A percentile compares a stretch with the other conserved stretches of the same genome.
phyloP scores from a whole-genome alignment of 2,329 filamentous ascomycete species.

The Dactylellina cionopaga region DNA sequence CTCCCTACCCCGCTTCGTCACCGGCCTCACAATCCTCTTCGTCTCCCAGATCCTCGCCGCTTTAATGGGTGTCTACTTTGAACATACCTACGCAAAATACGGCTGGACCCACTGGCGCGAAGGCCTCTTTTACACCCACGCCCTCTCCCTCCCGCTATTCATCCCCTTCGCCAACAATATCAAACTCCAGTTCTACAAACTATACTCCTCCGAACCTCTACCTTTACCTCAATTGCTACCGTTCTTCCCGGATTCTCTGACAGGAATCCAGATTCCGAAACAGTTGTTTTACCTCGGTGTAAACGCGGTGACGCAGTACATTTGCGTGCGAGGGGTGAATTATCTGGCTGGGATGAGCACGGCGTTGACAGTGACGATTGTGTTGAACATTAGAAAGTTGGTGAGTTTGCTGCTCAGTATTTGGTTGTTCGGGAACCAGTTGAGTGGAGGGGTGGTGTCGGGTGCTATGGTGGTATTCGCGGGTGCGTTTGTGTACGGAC shows the following conservation, averaged over 20 bases:
- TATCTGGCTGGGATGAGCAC: conserved; percentile 88
- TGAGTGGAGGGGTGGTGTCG: conserved; percentile 78
- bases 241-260: conserved; percentile 58
- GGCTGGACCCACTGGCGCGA: conserved; percentile 92
- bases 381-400: conserved; percentile 93
- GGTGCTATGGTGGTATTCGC: conserved; percentile 89
- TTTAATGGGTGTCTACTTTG: conserved; percentile 93
- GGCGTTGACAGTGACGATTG: conserved; percentile 93
- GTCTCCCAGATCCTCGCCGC: conserved; percentile 89
- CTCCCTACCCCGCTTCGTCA: conserved; percentile 67
- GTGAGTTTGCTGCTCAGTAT: conserved; percentile 91
- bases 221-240: conserved; percentile 53
- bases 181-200: conserved; percentile 70
- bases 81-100: conserved; percentile 85
- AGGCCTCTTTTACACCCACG: conserved; percentile 91
- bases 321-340: conserved; percentile 95
- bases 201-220: conserved; percentile 73
- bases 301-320: conserved; percentile 89
- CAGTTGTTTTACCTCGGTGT: conserved; percentile 76
- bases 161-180: conserved; percentile 76
- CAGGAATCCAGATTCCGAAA: conserved; percentile 67
- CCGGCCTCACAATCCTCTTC: conserved; percentile 83
- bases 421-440: conserved; percentile 87
- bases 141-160: conserved; percentile 80
- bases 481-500: conserved; percentile 88